Percentiles rank a stretch among this genome's conserved stretches.
Evolutionary conservation across 108 stramenopile species (phyloP).

Genomic region (Asterionellopsis glacialis): DNA sequence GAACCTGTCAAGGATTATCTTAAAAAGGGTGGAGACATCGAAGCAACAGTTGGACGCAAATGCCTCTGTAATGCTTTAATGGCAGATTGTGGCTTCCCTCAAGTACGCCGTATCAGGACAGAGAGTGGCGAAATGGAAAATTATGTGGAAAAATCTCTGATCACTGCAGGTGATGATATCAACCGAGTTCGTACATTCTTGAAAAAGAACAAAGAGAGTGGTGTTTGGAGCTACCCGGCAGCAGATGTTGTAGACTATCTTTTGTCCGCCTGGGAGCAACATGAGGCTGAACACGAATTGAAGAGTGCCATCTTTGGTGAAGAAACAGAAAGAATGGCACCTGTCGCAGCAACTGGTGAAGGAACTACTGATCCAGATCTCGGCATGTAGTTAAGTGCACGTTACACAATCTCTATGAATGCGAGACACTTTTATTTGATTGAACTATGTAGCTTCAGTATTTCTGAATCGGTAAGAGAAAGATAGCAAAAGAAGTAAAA

Average conservation of each 20-base stretch:
- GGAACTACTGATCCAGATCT: no score
- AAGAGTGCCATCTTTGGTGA: no score
- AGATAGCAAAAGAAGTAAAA: no score
- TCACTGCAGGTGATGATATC: conserved; percentile 45
- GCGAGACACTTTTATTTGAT: no score
- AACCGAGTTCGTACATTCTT: conserved; percentile 25
- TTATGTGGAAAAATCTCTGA: conserved; percentile 20
- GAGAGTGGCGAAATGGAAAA: conserved; percentile 4
- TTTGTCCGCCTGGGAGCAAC: conserved; percentile 20
- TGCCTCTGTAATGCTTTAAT: conserved; percentile 57
- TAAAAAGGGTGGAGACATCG: conserved; percentile 32
- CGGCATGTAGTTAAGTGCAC: no score
- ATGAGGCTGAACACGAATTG: conserved; percentile 4
- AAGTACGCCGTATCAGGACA: conserved; percentile 17
- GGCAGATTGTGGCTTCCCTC: conserved; percentile 42
- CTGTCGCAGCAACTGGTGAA: no score
- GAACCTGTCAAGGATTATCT: conserved; percentile 34
- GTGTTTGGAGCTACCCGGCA: conserved; percentile 29
- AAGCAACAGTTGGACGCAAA: conserved; percentile 36
- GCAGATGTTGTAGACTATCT: conserved; percentile 38
- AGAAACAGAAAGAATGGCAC: no score
- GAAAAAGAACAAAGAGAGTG: conserved; percentile 25
- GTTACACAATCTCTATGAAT: no score
- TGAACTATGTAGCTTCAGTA: no score
- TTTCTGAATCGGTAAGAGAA: no score